These are phyloP conservation scores for Pyrenophora tritici-repentis DNA, from an alignment of 2,329 filamentous ascomycete species.

Conservation along the genomic window DNA sequence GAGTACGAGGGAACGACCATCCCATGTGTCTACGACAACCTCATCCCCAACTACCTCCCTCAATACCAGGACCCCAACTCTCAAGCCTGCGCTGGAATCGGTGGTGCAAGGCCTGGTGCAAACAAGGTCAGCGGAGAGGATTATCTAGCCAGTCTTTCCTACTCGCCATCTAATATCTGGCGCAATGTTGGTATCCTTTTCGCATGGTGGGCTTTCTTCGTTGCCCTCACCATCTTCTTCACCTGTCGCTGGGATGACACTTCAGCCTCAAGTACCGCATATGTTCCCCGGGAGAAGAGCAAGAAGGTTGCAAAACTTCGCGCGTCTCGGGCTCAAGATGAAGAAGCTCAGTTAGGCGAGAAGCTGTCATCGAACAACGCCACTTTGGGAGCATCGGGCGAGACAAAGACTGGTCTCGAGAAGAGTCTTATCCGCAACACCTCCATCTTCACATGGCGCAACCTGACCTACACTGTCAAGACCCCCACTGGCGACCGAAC, in stretches of 20 bases:
- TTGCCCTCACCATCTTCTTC: slow-evolving; percentile 61
- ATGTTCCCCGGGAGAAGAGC: slow-evolving; percentile 60
- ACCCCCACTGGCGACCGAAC: slow-evolving; percentile 44
- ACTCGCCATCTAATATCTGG: slow-evolving; percentile 34
- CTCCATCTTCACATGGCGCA: slow-evolving; percentile 69
- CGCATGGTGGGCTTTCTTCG: slow-evolving; percentile 51
- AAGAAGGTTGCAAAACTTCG: slow-evolving; percentile 17
- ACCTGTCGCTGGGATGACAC: slow-evolving; percentile 63
- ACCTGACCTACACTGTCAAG: slow-evolving; percentile 63
- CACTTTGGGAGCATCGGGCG: slow-evolving; percentile 38
- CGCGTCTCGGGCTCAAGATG: slow-evolving; percentile 48
- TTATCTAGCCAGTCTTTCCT: slow-evolving; percentile 61
- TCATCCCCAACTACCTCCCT: slow-evolving; percentile 57
- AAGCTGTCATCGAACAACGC: slow-evolving; percentile 11
- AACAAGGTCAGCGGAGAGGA: slow-evolving; percentile 61
- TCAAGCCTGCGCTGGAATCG: slow-evolving; percentile 63
- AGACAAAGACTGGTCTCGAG: not conserved
- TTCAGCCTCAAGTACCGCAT: slow-evolving; percentile 56
- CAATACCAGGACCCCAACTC: slow-evolving; percentile 50
- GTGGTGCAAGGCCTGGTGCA: slow-evolving; percentile 58
- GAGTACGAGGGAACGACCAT: slow-evolving; percentile 56
- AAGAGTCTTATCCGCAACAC: slow-evolving; percentile 62
- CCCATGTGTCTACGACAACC: slow-evolving; percentile 55
- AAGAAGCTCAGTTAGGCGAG: slow-evolving; percentile 52
- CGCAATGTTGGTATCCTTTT: slow-evolving; percentile 53